Conservation (phyloP, 148 eudicot species). For the Selenicereus undatus region DNA sequence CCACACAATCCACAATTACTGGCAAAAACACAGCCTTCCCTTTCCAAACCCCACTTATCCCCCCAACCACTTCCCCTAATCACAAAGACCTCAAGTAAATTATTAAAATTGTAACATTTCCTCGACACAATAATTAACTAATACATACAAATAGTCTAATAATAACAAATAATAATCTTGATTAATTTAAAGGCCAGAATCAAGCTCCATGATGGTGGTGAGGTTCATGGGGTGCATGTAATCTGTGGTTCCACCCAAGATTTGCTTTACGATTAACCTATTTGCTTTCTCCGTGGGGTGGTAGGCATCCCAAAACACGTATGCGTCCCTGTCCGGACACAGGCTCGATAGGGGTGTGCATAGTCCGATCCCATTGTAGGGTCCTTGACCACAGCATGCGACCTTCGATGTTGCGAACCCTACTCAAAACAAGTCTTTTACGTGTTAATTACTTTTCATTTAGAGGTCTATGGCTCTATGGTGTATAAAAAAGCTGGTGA, state of each 20-base stretch:
- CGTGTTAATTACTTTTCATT: background rate
- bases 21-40: slow-evolving; percentile 2
- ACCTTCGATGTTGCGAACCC: slow-evolving; percentile 44
- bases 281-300: slow-evolving; percentile 42
- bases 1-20: background rate
- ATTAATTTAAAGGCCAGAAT: slow-evolving; percentile 18
- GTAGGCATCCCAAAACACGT: slow-evolving; percentile 45
- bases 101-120: background rate
- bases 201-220: slow-evolving; percentile 34
- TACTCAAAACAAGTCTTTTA: background rate
- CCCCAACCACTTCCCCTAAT: background rate
- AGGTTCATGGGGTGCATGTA: slow-evolving; percentile 49
- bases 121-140: background rate
- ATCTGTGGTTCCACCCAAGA: slow-evolving; percentile 23
- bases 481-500: no score
- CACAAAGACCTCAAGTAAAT: background rate
- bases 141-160: background rate
- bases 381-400: slow-evolving; percentile 50
- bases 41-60: background rate
- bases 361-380: slow-evolving; percentile 40
- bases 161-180: background rate
- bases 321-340: slow-evolving; percentile 33
- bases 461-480: no score
- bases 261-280: slow-evolving; percentile 30
- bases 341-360: slow-evolving; percentile 33